Evolutionary conservation across 2,329 filamentous ascomycete species (phyloP), one percentile per base, ranked within the genome.

Genomic region (Setomelanomma holmii): DNA sequence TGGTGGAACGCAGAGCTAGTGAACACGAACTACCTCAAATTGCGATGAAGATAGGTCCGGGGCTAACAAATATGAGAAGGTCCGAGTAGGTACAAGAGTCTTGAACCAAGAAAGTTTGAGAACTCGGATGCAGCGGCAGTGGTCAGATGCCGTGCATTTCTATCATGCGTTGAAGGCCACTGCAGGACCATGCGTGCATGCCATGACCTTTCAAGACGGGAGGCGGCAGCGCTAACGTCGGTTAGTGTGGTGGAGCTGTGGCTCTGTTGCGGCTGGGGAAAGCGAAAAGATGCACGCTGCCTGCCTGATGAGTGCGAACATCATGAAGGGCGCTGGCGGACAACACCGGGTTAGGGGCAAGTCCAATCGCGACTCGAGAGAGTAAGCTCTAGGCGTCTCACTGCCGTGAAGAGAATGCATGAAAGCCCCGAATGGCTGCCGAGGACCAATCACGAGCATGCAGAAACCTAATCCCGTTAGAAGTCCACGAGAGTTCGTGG

Each of bases 191-290:
- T 30, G 10, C 10, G 27, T 30, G 40, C 51, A 49, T 56, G 48
- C 52, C 52, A 55, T 53, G 51, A 36, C 48, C 16, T 34, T n/a
- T 45, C 44, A 49, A 51, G 47, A 49, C 54, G 55, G 60, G 53
- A 60, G 50, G 49, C 55, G 57, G 57, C 56, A 54, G 30, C 48
- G 38, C 57, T 57, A 57, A 45, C 40, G 47, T 51, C 49, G 53
- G 43, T 42, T 47, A 47, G 20, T 30, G 38, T 48, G 2, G 5
- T 42, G 16, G 33, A 24, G 40, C 8, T n/a, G 41, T 50, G 47
- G 52, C 42, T 45, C 40, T 40, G 45, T 41, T 30, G 7, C 35
- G 35, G 27, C 27, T 30, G 27, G 27, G 10, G 27, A 8, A 30
- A 45, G 24, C 10, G 16, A 14, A 23, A 41, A 16, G n/a, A 35